phyloP scores from a whole-genome alignment of 306 rosid species.

The Rosa chinensis region DNA sequence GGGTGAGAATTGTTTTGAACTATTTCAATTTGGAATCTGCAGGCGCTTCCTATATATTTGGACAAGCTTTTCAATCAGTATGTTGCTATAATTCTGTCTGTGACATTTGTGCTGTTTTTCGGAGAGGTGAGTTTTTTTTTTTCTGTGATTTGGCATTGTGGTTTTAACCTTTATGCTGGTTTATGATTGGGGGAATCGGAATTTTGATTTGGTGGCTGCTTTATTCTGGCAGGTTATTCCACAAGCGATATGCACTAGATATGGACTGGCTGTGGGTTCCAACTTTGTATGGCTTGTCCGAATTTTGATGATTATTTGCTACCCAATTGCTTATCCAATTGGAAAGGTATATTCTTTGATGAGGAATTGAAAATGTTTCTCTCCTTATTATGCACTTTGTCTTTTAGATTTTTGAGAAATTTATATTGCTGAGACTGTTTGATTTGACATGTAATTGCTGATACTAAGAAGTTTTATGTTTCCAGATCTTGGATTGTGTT shows the following conservation, averaged over 20 bases:
- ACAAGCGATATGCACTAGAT: conserved; percentile 90
- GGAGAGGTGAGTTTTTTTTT: conserved; percentile 61
- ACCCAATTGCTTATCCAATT: conserved; percentile 86
- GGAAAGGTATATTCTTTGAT: conserved; percentile 67
- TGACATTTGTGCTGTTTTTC: conserved; percentile 78
- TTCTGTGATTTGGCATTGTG: conserved; percentile 7
- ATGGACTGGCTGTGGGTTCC: conserved; percentile 95
- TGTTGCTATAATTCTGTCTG: conserved; percentile 88
- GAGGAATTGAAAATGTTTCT: background rate
- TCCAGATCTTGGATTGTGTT: conserved; percentile 74
- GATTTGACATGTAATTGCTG: conserved; percentile 7
- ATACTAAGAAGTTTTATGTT: conserved; percentile 21
- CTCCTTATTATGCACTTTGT: conserved; percentile 1
- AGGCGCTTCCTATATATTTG: conserved; percentile 94
- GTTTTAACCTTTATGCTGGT: conserved; percentile 10
- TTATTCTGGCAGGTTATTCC: conserved; percentile 76
- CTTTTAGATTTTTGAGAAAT: background rate
- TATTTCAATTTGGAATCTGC: conserved; percentile 29
- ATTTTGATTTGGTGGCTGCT: background rate
- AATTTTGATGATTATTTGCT: conserved; percentile 80
- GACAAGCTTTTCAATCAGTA: conserved; percentile 88
- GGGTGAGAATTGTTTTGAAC: background rate
- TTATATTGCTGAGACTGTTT: background rate
- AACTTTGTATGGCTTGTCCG: conserved; percentile 77
- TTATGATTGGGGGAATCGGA: conserved; percentile 9